Evolutionary conservation across 148 eudicot genomes (phyloP), one percentile per base, ranked within the genome.

Genomic region (Spergularia marina): DNA sequence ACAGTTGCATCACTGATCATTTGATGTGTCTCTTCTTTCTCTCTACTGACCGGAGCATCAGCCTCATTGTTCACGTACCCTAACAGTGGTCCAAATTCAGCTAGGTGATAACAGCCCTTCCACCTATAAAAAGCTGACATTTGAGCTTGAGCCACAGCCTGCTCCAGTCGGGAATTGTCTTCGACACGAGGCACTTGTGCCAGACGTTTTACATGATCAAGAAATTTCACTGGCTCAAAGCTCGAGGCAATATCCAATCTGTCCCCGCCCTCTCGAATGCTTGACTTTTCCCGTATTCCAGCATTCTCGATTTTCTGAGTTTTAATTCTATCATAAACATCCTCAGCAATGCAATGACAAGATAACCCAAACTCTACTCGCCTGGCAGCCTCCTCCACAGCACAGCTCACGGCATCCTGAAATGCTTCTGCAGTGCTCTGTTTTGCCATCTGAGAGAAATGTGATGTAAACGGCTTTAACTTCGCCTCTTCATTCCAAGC

Each of bases 311-410:
- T 40, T 73, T 63, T 79, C 72, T 92, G 95, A 18, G 77, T 69
- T 76, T 85, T 81, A 53, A 89, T 47, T 75, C 75, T 65, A 39
- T 76, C 67, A 71, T 65, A 79, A 17, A 85, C 84, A 69, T 83
- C 95, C 34, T 82, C 73, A 30, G 84, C 71, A 71, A 87, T 81
- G 76, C 97, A 92, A 57, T 63, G 76, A 79, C 97, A 92, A 7
- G 91, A 84, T 18, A 92, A 84, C 23, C 87, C 97, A 74, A 83
- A 77, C 79, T 89, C 91, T 78, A 86, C 86, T 34, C 97, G 79
- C 69, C 95, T 86, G 0, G 89, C 83, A 53, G 84, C 87, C 85
- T 92, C 95, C 55, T 83, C 87, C 79, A 92, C 82, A 62, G 89
- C 93, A 84, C 89, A 83, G 61, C 61, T 71, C 80, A 92, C 86